Percentiles rank a stretch among this genome's conserved stretches.
phyloP scores from a whole-genome alignment of 1,284 basidiomycete species.

The Paramarasmius palmivorus region DNA sequence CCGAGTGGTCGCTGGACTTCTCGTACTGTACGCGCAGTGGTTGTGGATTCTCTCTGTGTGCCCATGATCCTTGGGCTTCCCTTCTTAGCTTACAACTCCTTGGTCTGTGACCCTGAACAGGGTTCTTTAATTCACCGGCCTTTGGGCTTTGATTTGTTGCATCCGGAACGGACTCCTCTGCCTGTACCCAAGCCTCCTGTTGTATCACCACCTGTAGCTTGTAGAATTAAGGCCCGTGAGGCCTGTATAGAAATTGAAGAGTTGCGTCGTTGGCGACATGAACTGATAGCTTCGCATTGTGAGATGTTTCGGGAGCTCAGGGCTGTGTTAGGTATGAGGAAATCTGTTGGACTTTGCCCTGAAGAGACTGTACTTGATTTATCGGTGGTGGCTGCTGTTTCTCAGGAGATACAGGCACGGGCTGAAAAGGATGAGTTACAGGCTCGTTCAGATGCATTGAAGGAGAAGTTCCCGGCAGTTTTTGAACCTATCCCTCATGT shows the following conservation, averaged over 20 bases:
- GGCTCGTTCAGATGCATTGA: neutral
- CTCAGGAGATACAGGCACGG: constrained; percentile 13
- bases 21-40: constrained; percentile 11
- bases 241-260: neutral
- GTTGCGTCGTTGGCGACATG: neutral
- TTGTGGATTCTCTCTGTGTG: constrained; percentile 14
- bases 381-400: constrained; percentile 14
- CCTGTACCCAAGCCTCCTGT: neutral
- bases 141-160: constrained; percentile 10
- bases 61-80: constrained; percentile 19
- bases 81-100: constrained; percentile 14
- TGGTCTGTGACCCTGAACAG: constrained; percentile 12
- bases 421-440: constrained; percentile 11
- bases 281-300: neutral
- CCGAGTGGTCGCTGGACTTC: constrained; percentile 8
- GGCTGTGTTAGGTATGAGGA: no score
- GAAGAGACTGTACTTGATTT: neutral
- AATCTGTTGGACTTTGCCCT: neutral
- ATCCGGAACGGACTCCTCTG: neutral
- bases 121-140: constrained; percentile 12
- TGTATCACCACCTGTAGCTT: neutral
- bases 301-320: no score
- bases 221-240: neutral
- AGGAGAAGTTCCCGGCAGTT: neutral
- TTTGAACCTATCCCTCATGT: constrained; percentile 15